A percentile compares a stretch with the other conserved stretches of the same genome.
Conservation (phyloP, 192 early-diverging fungal species). For the Funneliformis mosseae region DNA sequence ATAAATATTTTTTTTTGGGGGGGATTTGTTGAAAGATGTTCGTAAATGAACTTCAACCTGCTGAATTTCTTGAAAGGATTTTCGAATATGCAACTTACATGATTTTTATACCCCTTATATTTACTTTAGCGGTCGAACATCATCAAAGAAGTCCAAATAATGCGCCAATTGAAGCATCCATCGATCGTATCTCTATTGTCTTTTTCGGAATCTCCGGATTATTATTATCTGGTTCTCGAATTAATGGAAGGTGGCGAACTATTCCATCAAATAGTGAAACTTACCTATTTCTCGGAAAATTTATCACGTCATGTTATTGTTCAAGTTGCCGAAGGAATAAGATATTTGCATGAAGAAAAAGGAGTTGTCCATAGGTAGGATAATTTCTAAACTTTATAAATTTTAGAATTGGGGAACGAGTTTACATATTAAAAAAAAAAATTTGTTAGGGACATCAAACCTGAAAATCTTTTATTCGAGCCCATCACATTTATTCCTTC, state of each 20-base stretch:
- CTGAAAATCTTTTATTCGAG: constrained; percentile 85
- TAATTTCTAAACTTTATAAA: not conserved
- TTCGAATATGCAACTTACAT: too few relatives aligned
- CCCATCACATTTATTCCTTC: constrained; percentile 66
- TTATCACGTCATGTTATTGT: constrained; percentile 79
- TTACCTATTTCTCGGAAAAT: constrained; percentile 81
- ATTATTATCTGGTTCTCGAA: constrained; percentile 82
- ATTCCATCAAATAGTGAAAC: constrained; percentile 81
- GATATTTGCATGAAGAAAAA: constrained; percentile 80
- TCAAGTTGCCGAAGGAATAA: constrained; percentile 83
- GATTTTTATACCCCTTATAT: too few relatives aligned
- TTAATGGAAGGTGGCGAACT: constrained; percentile 88
- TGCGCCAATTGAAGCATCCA: constrained; percentile 75
- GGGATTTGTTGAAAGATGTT: not conserved
- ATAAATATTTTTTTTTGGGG: not conserved
- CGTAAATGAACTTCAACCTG: not conserved
- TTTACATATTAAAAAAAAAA: too few relatives aligned
- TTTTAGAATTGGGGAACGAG: not conserved
- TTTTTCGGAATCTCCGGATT: constrained; percentile 74
- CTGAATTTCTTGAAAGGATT: too few relatives aligned
- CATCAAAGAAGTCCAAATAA: constrained; percentile 85
- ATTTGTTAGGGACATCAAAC: constrained; percentile 83
- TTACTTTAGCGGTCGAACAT: constrained; percentile 72
- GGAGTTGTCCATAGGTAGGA: constrained; percentile 76
- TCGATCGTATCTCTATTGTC: constrained; percentile 77